phyloP scores from a whole-genome alignment of 352 stramenopile species.

The Globisporangium cylindrosporum region DNA sequence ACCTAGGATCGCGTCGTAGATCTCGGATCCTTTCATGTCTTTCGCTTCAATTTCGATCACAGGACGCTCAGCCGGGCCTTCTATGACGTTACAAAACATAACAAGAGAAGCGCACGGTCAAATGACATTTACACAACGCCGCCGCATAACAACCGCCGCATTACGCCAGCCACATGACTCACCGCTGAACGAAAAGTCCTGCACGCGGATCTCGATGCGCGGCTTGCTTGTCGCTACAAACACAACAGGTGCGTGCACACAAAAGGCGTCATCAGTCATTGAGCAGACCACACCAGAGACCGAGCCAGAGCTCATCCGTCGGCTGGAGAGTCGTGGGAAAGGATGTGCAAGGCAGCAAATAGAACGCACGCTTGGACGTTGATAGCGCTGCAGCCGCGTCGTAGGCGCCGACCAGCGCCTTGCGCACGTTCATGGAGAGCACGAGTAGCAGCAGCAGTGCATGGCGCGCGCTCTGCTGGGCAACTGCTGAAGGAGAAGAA shows the following conservation, averaged over 20 bases:
- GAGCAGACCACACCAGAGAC: not conserved
- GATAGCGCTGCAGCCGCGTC: slow-evolving; percentile 14
- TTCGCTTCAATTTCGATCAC: slow-evolving; percentile 48
- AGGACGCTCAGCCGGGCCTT: slow-evolving; percentile 35
- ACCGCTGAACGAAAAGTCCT: slow-evolving; percentile 24
- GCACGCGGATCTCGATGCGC: slow-evolving; percentile 11
- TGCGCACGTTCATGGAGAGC: slow-evolving; percentile 26
- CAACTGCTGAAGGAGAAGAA: not conserved
- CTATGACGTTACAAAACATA: slow-evolving; percentile 23
- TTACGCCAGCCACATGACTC: not conserved
- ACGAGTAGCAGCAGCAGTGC: slow-evolving; percentile 30
- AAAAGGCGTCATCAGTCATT: not conserved
- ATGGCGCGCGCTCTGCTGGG: slow-evolving; percentile 11
- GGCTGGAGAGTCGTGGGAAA: not conserved
- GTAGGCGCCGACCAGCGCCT: slow-evolving; percentile 22
- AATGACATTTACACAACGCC: slow-evolving; percentile 3
- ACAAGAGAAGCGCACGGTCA: slow-evolving; percentile 2
- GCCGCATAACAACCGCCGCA: not conserved
- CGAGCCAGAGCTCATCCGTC: not conserved
- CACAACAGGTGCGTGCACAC: not conserved
- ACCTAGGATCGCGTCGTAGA: slow-evolving; percentile 49
- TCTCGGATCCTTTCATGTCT: slow-evolving; percentile 49
- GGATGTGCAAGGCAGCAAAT: not conserved
- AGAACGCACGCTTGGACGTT: slow-evolving; percentile 13
- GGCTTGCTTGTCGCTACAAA: slow-evolving; percentile 22